A percentile compares a stretch with the other conserved stretches of the same genome.
phyloP scores from a whole-genome alignment of 768 basidiomycete species.

The Russula ochroleuca region DNA sequence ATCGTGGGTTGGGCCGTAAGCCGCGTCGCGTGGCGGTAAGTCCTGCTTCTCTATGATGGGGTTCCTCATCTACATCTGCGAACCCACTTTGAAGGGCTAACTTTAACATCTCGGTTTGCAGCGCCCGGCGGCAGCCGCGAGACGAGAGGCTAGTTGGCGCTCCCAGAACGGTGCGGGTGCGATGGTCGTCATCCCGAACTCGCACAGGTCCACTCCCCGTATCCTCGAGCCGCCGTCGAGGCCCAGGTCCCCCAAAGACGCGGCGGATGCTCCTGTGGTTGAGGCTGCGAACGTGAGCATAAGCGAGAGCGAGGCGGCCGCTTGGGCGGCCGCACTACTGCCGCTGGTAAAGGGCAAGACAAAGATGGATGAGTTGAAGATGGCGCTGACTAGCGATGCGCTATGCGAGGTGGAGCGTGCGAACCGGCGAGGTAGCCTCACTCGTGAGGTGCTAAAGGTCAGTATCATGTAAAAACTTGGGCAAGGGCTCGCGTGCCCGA shows the following conservation, averaged over 20 bases:
- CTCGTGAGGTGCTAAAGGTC: slow-evolving; percentile 16
- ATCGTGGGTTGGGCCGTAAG: slow-evolving; percentile 23
- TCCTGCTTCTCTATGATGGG: background rate
- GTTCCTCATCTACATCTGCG: background rate
- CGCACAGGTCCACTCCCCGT: background rate
- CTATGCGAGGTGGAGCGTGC: slow-evolving; percentile 8
- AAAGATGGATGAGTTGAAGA: background rate
- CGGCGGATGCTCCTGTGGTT: background rate
- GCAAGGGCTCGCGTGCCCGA: background rate
- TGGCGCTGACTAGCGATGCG: slow-evolving; percentile 4
- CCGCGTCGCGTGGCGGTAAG: slow-evolving; percentile 21
- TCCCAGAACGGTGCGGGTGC: background rate
- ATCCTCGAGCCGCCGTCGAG: slow-evolving; percentile 10
- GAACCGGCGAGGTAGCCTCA: background rate
- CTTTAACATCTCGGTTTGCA: background rate
- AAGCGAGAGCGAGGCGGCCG: slow-evolving; percentile 6
- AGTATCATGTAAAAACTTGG: background rate
- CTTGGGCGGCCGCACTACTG: slow-evolving; percentile 18
- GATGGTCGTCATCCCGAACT: background rate
- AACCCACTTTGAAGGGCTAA: background rate
- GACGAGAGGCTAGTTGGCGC: background rate
- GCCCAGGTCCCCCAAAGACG: background rate
- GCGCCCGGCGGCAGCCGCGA: slow-evolving; percentile 8
- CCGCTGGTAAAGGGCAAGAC: slow-evolving; percentile 22
- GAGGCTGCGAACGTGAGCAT: background rate